Evolutionary conservation across 2,329 filamentous ascomycete genomes (phyloP), one percentile per base, ranked within the genome.

Genomic region (Penicillium rolfsii): DNA sequence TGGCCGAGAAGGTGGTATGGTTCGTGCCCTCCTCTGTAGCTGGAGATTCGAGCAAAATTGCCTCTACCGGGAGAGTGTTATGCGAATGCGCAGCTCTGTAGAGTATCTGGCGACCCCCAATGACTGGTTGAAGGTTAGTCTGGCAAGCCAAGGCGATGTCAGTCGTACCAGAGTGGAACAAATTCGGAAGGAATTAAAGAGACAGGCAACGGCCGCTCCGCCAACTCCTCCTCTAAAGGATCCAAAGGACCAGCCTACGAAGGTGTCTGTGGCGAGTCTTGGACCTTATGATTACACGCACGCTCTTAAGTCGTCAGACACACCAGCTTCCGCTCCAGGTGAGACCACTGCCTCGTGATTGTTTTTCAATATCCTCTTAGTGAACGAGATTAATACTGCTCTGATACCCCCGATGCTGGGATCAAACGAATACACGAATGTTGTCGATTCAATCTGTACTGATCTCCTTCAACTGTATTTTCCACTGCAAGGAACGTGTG

Each of bases 1-100:
- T 41, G 74, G 71, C 11, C 61, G 63, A 2, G 71, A 76, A 56
- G 70, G 73, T 5, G 74, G 74, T 1, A 74, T 75, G 71, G 52
- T 71, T 40, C 60, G 71, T 7, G 70, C 70, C 1, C 59, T 75
- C 12, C 45, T 71, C 12, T 75, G 71, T 48, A 64, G 64, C 26
- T 66, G 64, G 64, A 57, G 59, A n/a, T 66, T 66, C 30, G 64
- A 66, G 24, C 52, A 52, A 26, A 66, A 64, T 24, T 64, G 62
- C 38, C 57, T 66, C 28, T 66, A 64, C 46, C 56, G 57, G 5
- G 64, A 66, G 22, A 58, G 43, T 55, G 64, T 65, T 7, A 43
- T 65, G 28, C 64, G 64, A n/a, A 66, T 66, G 59, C 59, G 64
- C 6, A 64, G 59, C 56, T 64, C 64, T n/a, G 7, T 64, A 7